Conservation (phyloP, 306 rosid genomes). For the Alnus rubra region DNA sequence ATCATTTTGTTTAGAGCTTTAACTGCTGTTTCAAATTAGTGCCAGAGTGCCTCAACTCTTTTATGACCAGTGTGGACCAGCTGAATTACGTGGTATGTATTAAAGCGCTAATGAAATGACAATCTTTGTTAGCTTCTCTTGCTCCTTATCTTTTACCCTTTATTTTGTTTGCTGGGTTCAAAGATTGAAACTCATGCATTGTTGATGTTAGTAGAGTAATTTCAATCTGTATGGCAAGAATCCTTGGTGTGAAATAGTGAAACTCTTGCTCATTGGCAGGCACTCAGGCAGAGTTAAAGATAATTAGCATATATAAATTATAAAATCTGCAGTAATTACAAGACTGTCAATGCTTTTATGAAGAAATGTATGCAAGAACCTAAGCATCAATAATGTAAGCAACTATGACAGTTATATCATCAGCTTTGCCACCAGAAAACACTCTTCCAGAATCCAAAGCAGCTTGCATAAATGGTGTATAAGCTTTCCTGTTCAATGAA, state of each 20-base stretch:
- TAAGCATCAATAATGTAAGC: not conserved
- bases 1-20: slow-evolving; percentile 31
- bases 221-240: not conserved
- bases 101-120: not conserved
- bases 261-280: not conserved
- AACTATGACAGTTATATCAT: not conserved
- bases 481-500: not conserved
- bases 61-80: not conserved
- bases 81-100: not conserved
- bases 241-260: not conserved
- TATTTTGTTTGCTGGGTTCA: not conserved
- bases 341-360: not conserved
- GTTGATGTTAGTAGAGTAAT: not conserved
- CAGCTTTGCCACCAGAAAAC: not conserved
- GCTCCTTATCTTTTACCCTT: not conserved
- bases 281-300: not conserved
- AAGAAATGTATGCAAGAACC: not conserved
- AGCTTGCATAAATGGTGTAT: not conserved
- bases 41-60: too few relatives aligned
- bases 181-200: not conserved
- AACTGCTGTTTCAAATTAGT: slow-evolving; percentile 14
- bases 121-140: not conserved
- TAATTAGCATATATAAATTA: not conserved
- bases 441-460: not conserved
- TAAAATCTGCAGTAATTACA: not conserved